A percentile compares a stretch with the other conserved stretches of the same genome.
These are phyloP conservation scores for Picea glauca DNA, from an alignment of 75 land plant species.

Conservation along the genomic window DNA sequence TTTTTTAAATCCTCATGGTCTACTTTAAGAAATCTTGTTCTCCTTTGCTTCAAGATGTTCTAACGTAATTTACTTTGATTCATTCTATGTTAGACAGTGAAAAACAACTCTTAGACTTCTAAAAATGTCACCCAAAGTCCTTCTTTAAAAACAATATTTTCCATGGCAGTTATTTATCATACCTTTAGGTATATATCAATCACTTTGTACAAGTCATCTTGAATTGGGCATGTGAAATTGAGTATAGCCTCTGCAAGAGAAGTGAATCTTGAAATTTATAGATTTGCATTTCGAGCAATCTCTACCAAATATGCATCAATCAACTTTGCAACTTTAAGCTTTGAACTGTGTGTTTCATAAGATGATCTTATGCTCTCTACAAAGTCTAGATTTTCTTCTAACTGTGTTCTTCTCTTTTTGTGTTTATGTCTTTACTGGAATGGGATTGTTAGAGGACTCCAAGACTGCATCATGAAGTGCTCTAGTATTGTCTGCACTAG, in stretches of 20 bases:
- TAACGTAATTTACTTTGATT: too few species aligned
- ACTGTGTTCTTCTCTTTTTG: slow-evolving; percentile 27
- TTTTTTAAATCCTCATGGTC: too few species aligned
- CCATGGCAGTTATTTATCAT: too few species aligned
- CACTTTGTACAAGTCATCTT: too few species aligned
- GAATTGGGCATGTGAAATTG: too few species aligned
- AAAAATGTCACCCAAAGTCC: too few species aligned
- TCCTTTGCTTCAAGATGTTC: too few species aligned
- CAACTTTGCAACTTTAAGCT: slow-evolving; percentile 66
- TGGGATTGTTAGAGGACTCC: slow-evolving; percentile 26
- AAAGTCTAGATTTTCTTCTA: slow-evolving; percentile 28
- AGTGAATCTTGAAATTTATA: slow-evolving; percentile 50
- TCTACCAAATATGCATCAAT: slow-evolving; percentile 70
- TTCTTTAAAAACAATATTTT: too few species aligned
- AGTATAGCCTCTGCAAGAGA: slow-evolving; percentile 45
- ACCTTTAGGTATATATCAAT: too few species aligned
- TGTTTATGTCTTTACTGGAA: not conserved
- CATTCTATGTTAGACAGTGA: too few species aligned
- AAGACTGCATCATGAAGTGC: slow-evolving; percentile 51
- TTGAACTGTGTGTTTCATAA: slow-evolving; percentile 46
- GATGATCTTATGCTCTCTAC: slow-evolving; percentile 38
- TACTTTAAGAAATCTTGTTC: too few species aligned
- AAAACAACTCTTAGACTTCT: too few species aligned
- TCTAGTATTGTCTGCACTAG: slow-evolving; percentile 34
- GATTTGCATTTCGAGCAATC: slow-evolving; percentile 54